A percentile compares a stretch with the other conserved stretches of the same genome.
phyloP scores from a whole-genome alignment of 768 basidiomycete species.

The Termitomyces bulborhizus region DNA sequence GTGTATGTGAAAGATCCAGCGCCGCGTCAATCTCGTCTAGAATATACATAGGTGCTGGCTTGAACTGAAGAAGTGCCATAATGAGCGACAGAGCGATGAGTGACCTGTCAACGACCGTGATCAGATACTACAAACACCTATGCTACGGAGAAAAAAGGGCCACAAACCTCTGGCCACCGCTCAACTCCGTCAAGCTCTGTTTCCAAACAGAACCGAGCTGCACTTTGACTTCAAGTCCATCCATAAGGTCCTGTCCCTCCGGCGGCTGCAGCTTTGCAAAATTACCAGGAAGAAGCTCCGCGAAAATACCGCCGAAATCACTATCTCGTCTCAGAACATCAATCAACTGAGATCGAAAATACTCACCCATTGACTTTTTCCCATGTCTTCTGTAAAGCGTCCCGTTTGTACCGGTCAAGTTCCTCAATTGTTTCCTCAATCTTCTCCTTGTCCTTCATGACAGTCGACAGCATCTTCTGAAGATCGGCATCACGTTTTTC shows the following conservation, averaged over 20 bases:
- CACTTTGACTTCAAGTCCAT: slow-evolving; percentile 97
- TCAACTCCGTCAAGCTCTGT: slow-evolving; percentile 92
- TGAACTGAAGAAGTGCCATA: slow-evolving; percentile 99
- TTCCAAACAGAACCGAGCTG: slow-evolving; percentile 95
- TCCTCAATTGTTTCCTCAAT: slow-evolving; percentile 93
- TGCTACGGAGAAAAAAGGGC: not conserved
- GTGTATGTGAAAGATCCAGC: slow-evolving; percentile 91
- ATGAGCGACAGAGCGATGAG: slow-evolving; percentile 96
- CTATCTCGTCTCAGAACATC: slow-evolving; percentile 32
- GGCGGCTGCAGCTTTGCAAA: slow-evolving; percentile 93
- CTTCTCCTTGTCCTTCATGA: slow-evolving; percentile 89
- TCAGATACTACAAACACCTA: not conserved
- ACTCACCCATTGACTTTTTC: slow-evolving; percentile 86
- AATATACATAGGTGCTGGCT: slow-evolving; percentile 99
- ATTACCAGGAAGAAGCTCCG: slow-evolving; percentile 91
- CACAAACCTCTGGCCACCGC: slow-evolving; percentile 89
- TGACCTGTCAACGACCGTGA: slow-evolving; percentile 48
- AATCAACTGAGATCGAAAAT: not conserved
- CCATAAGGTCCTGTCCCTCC: slow-evolving; percentile 88
- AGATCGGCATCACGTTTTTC: slow-evolving; percentile 90
- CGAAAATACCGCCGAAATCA: slow-evolving; percentile 96
- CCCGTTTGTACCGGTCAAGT: slow-evolving; percentile 90
- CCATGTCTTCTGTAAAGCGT: slow-evolving; percentile 93
- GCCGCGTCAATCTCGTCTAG: slow-evolving; percentile 99
- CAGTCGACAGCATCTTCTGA: slow-evolving; percentile 82